phyloP scores from a whole-genome alignment of 2,329 filamentous ascomycete genomes.

The Arthrobotrys sinensis region DNA sequence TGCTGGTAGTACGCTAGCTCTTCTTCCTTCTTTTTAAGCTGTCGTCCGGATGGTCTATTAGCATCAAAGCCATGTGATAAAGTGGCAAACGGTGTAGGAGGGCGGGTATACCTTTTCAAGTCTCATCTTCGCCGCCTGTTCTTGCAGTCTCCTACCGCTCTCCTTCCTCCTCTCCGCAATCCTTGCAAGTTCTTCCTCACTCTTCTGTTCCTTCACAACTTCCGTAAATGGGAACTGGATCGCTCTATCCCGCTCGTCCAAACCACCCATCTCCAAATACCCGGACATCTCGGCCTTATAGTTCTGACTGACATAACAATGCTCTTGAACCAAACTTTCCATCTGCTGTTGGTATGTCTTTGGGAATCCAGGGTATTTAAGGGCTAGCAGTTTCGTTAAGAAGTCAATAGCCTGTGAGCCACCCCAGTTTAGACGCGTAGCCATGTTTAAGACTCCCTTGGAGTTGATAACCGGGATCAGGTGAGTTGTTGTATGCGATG shows the following conservation, averaged over 20 bases:
- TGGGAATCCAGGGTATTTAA: slow-evolving; percentile 93
- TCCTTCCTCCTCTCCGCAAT: slow-evolving; percentile 96
- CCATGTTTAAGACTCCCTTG: slow-evolving; percentile 86
- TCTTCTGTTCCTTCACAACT: slow-evolving; percentile 90
- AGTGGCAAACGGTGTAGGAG: neutral
- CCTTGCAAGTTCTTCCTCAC: slow-evolving; percentile 89
- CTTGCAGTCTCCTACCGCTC: slow-evolving; percentile 89
- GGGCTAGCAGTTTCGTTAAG: slow-evolving; percentile 85
- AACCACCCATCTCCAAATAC: slow-evolving; percentile 90
- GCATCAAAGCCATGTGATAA: neutral
- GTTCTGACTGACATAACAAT: slow-evolving; percentile 89
- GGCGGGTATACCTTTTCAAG: slow-evolving; percentile 77
- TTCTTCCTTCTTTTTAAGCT: slow-evolving; percentile 91
- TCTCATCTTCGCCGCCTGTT: slow-evolving; percentile 97
- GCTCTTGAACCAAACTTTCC: slow-evolving; percentile 86
- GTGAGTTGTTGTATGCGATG: slow-evolving; percentile 93
- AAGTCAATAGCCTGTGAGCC: slow-evolving; percentile 92
- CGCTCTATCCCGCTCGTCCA: slow-evolving; percentile 89
- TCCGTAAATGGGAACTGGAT: slow-evolving; percentile 96
- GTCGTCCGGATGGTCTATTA: slow-evolving; percentile 12
- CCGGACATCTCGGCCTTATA: slow-evolving; percentile 83
- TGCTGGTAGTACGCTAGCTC: slow-evolving; percentile 94
- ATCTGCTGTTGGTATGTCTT: slow-evolving; percentile 90
- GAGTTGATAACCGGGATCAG: slow-evolving; percentile 92
- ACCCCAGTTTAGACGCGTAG: slow-evolving; percentile 94